phyloP scores from a whole-genome alignment of 2,329 filamentous ascomycete species.

The Ceratocystis alfenasii region DNA sequence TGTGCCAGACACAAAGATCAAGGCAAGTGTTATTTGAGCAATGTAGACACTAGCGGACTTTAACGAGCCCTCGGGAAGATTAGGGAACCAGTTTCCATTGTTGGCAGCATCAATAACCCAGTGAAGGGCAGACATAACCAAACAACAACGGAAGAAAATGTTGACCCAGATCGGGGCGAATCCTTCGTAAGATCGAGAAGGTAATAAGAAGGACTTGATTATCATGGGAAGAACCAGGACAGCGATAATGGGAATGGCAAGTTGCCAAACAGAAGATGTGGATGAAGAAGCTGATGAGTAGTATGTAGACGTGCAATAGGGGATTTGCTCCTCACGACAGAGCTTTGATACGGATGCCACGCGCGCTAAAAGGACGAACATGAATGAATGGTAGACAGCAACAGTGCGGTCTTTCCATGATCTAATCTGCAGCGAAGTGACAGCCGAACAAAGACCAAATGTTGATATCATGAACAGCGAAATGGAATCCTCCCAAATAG shows the following conservation, averaged over 20 bases:
- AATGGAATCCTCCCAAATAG: constrained; percentile 96
- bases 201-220: constrained; percentile 65
- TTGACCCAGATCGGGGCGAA: constrained; percentile 77
- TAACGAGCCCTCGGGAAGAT: constrained; percentile 45
- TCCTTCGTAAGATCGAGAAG: constrained; percentile 79
- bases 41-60: constrained; percentile 66
- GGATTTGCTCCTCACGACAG: constrained; percentile 97
- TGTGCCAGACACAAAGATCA: constrained; percentile 73
- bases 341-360: constrained; percentile 78
- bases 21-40: constrained; percentile 66
- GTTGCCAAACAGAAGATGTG: constrained; percentile 83
- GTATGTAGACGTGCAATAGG: constrained; percentile 87
- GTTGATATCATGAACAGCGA: constrained; percentile 82
- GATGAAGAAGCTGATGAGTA: constrained; percentile 87
- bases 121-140: constrained; percentile 66
- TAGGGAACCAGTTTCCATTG: constrained; percentile 66
- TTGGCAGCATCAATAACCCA: constrained; percentile 86
- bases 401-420: constrained; percentile 56
- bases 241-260: constrained; percentile 65
- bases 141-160: constrained; percentile 60
- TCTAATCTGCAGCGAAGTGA: constrained; percentile 63
- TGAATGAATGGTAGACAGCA: constrained; percentile 70
- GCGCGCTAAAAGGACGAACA: constrained; percentile 69
- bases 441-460: constrained; percentile 64
- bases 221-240: constrained; percentile 60